Conservation (phyloP, 2,329 filamentous ascomycete genomes). For the Coniochaeta sp. region DNA sequence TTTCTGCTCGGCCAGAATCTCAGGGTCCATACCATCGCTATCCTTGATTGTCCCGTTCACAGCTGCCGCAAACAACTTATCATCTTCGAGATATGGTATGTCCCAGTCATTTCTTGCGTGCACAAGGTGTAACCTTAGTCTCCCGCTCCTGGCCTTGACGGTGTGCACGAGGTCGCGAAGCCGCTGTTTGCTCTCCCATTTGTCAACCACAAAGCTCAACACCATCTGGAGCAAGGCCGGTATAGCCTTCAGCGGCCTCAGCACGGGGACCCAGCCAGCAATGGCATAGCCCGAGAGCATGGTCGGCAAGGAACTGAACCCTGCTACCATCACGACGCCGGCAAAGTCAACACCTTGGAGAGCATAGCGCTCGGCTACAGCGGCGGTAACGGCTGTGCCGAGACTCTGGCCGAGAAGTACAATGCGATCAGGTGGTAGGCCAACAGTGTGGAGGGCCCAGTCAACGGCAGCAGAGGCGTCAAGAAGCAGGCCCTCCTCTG, state of each 20-base stretch:
- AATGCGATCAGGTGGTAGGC: conserved; percentile 63
- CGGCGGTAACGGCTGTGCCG: conserved; percentile 76
- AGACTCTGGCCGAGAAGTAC: conserved; percentile 81
- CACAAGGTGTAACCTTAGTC: conserved; percentile 61
- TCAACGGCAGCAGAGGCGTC: conserved; percentile 69
- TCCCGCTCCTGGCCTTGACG: conserved; percentile 34
- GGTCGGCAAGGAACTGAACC: conserved; percentile 66
- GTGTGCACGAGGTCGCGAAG: conserved; percentile 48
- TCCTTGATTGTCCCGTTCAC: conserved; percentile 40
- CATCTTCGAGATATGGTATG: conserved; percentile 67
- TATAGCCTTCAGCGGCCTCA: conserved; percentile 65
- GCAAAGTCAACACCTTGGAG: conserved; percentile 60
- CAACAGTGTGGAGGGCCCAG: conserved; percentile 58
- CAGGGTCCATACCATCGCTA: conserved; percentile 28
- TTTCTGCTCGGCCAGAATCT: conserved; percentile 26
- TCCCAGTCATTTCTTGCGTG: conserved; percentile 78
- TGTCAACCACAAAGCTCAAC: conserved; percentile 61
- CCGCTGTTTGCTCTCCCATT: conserved; percentile 67
- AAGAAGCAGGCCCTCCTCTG: conserved; percentile 71
- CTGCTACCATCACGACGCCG: conserved; percentile 69
- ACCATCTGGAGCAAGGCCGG: conserved; percentile 57
- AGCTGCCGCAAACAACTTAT: conserved; percentile 54
- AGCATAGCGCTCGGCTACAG: conserved; percentile 63
- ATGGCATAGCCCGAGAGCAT: conserved; percentile 73
- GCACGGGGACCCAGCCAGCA: conserved; percentile 67